A percentile compares a stretch with the other conserved stretches of the same genome.
Conservation (phyloP, 345 rosid species). For the Zanthoxylum bungeanum region DNA sequence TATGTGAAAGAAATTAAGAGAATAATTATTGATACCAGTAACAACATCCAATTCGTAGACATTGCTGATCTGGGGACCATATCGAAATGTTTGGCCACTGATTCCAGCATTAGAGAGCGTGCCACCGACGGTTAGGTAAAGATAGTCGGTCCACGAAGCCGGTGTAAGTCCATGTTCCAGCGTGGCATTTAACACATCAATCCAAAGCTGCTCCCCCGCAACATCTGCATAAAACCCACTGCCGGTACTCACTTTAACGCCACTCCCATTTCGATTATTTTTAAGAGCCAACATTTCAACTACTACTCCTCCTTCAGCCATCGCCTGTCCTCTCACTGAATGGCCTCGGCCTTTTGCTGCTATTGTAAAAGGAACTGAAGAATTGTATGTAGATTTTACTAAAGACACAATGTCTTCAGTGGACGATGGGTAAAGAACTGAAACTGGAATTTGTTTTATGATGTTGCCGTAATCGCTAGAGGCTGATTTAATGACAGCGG, state of each 20-base stretch:
- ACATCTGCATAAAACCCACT: conserved; percentile 57
- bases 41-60: conserved; percentile 79
- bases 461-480: conserved; percentile 72
- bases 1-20: not conserved
- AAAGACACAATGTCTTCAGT: conserved; percentile 44
- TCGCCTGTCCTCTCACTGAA: conserved; percentile 74
- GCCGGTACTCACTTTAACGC: conserved; percentile 22
- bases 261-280: conserved; percentile 18
- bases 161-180: conserved; percentile 60
- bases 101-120: conserved; percentile 95
- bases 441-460: conserved; percentile 39
- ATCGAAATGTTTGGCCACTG: conserved; percentile 79
- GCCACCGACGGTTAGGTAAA: conserved; percentile 87
- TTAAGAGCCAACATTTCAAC: conserved; percentile 61
- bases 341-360: conserved; percentile 86
- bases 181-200: conserved; percentile 59
- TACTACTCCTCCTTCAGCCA: conserved; percentile 62
- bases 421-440: conserved; percentile 70
- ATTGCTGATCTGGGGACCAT: conserved; percentile 95
- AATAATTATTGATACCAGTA: conserved; percentile 52
- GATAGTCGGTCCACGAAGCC: conserved; percentile 77
- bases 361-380: conserved; percentile 37
- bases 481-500: conserved; percentile 37
- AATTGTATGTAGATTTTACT: conserved; percentile 36
- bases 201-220: conserved; percentile 78